Conservation (phyloP, 176 grass and related monocot species). For the Zizania latifolia region DNA sequence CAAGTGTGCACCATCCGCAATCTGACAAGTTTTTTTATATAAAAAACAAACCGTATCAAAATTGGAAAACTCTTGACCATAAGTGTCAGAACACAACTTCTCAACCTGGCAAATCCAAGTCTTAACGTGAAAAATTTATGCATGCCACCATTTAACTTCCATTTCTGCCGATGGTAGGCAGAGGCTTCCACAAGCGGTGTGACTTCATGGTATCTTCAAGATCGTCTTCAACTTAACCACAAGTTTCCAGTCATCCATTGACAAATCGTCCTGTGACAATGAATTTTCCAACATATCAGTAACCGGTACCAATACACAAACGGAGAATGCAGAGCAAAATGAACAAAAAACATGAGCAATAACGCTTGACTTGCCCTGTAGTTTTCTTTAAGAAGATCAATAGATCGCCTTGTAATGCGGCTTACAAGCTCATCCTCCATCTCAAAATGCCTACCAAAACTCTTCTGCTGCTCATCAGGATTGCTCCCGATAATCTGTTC, state of each 20-base stretch:
- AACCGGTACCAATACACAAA: slow-evolving; percentile 7
- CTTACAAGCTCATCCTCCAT: slow-evolving; percentile 87
- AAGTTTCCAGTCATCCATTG: slow-evolving; percentile 65
- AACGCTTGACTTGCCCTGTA: slow-evolving; percentile 75
- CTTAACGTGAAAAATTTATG: neutral
- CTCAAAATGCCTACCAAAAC: slow-evolving; percentile 75
- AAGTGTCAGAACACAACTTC: neutral
- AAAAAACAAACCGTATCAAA: slow-evolving; percentile 26
- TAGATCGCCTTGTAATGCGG: slow-evolving; percentile 68
- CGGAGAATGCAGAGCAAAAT: neutral
- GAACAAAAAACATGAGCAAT: neutral
- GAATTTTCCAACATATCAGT: neutral
- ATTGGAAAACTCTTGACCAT: slow-evolving; percentile 3
- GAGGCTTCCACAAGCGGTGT: neutral
- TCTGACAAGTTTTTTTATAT: slow-evolving; percentile 6
- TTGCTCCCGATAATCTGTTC: slow-evolving; percentile 58
- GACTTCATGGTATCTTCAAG: slow-evolving; percentile 53
- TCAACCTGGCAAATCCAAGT: neutral
- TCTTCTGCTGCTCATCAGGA: slow-evolving; percentile 83
- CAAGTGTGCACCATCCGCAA: neutral
- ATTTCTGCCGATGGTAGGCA: neutral
- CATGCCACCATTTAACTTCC: neutral
- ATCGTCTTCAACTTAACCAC: slow-evolving; percentile 58
- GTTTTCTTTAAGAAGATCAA: slow-evolving; percentile 74
- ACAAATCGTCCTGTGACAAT: slow-evolving; percentile 51